A percentile compares a stretch with the other conserved stretches of the same genome.
These are phyloP conservation scores for Populus davidiana DNA, from an alignment of 345 rosid genomes.

Conservation along the genomic window DNA sequence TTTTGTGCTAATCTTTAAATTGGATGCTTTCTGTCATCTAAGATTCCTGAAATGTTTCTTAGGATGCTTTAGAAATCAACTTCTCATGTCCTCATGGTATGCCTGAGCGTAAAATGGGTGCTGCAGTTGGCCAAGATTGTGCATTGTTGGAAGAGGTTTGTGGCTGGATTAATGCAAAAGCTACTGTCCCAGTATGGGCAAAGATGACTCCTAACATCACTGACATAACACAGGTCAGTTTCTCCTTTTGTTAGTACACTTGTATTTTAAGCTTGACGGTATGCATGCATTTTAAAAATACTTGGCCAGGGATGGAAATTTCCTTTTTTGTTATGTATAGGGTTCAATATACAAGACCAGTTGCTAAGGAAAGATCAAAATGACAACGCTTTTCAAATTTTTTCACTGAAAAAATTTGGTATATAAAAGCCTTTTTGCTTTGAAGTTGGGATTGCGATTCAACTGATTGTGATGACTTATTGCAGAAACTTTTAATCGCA, in stretches of 20 bases:
- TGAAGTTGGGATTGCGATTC: no score
- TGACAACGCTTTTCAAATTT: no score
- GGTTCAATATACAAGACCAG: neutral
- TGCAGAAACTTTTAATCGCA: no score
- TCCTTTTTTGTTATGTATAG: no score
- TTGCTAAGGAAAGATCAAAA: no score
- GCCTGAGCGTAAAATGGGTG: constrained; percentile 99
- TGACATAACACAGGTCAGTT: constrained; percentile 75
- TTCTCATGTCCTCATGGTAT: constrained; percentile 99
- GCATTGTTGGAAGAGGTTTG: constrained; percentile 75
- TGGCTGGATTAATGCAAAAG: constrained; percentile 95
- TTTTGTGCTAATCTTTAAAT: neutral
- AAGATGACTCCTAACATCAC: constrained; percentile 99
- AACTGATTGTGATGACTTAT: no score
- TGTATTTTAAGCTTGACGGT: neutral
- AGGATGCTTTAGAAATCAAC: constrained; percentile 96
- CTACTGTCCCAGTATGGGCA: constrained; percentile 97
- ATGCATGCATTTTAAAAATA: neutral
- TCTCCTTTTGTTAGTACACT: neutral
- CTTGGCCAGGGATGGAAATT: neutral
- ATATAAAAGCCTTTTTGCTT: no score
- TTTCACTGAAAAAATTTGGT: no score
- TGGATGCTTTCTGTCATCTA: neutral
- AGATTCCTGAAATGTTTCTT: neutral
- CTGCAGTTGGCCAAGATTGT: constrained; percentile 97